Evolutionary conservation across 495 filamentous ascomycete species (phyloP).

Genomic region (Podospora comata): DNA sequence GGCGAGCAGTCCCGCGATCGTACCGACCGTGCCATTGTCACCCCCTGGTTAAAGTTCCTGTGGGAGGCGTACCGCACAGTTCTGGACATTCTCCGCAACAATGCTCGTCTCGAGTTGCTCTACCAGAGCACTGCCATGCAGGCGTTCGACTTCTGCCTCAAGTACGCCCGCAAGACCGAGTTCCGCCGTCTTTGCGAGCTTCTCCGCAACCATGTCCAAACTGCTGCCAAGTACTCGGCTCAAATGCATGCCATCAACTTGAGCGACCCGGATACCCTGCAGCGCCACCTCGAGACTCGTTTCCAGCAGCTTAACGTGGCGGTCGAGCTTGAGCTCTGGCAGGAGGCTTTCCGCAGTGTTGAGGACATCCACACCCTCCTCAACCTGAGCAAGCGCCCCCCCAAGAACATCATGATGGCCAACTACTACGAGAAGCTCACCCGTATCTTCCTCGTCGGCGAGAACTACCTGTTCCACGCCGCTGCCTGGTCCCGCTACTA

Average conservation of each 20-base stretch:
- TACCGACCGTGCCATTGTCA: constrained; percentile 96
- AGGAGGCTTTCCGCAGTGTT: constrained; percentile 97
- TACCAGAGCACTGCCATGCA: constrained; percentile 98
- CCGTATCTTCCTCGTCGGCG: constrained; percentile 95
- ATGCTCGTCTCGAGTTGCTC: constrained; percentile 93
- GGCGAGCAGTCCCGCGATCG: constrained; percentile 95
- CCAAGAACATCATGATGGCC: constrained; percentile 99
- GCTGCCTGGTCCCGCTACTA: constrained; percentile 96
- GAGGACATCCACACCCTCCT: constrained; percentile 99
- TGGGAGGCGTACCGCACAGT: constrained; percentile 99
- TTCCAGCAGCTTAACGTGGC: constrained; percentile 99
- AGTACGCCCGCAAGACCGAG: constrained; percentile 98
- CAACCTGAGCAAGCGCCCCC: constrained; percentile 95
- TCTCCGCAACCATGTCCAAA: constrained; percentile 96
- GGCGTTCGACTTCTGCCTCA: constrained; percentile 96
- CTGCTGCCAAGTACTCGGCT: constrained; percentile 96
- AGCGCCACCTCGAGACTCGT: constrained; percentile 94
- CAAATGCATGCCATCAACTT: constrained; percentile 99
- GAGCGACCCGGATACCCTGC: constrained; percentile 93
- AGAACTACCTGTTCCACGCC: constrained; percentile 99
- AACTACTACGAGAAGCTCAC: constrained; percentile 99
- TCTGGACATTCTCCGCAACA: constrained; percentile 96
- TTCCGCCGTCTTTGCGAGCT: constrained; percentile 98
- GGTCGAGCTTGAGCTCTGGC: constrained; percentile 96
- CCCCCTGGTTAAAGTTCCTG: constrained; percentile 97